These are phyloP conservation scores for Elongisporangium anandrum DNA, from an alignment of 352 stramenopile genomes.

Conservation along the genomic window DNA sequence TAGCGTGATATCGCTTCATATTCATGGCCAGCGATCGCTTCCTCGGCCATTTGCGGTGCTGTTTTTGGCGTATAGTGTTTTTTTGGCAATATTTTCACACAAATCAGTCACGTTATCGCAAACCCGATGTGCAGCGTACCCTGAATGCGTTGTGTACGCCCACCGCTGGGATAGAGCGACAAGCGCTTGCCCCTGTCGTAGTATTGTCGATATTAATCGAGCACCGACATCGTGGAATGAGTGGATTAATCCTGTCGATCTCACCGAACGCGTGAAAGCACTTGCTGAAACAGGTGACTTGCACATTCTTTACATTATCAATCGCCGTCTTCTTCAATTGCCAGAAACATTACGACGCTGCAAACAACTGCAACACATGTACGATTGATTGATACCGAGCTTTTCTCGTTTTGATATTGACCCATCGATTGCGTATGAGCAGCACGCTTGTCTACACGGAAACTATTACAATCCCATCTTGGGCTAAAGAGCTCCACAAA, in stretches of 20 bases:
- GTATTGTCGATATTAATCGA: slow-evolving; percentile 24
- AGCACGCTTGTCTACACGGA: slow-evolving; percentile 40
- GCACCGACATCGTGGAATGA: slow-evolving; percentile 13
- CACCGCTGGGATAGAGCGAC: slow-evolving; percentile 12
- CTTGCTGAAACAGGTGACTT: slow-evolving; percentile 21
- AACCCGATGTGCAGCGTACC: slow-evolving; percentile 11
- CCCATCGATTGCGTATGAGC: slow-evolving; percentile 1
- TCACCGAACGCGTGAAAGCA: slow-evolving; percentile 23
- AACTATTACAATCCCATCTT: slow-evolving; percentile 23
- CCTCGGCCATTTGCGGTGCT: slow-evolving; percentile 16
- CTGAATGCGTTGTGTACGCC: slow-evolving; percentile 24
- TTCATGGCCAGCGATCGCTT: slow-evolving; percentile 7
- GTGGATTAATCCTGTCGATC: slow-evolving; percentile 23
- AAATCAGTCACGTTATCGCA: slow-evolving; percentile 9
- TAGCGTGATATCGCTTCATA: slow-evolving; percentile 7
- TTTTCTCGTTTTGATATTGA: background rate
- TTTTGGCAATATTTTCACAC: slow-evolving; percentile 11
- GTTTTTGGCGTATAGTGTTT: slow-evolving; percentile 13
- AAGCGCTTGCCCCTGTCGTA: slow-evolving; percentile 27
- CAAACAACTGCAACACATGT: slow-evolving; percentile 25
- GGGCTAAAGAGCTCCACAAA: slow-evolving; percentile 23
- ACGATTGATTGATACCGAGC: too few species aligned
- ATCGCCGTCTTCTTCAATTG: slow-evolving; percentile 19
- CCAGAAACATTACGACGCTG: slow-evolving; percentile 25
- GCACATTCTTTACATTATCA: slow-evolving; percentile 27